Conservation (phyloP, 441 rosid species). For the Pelargonium fulgidum region DNA sequence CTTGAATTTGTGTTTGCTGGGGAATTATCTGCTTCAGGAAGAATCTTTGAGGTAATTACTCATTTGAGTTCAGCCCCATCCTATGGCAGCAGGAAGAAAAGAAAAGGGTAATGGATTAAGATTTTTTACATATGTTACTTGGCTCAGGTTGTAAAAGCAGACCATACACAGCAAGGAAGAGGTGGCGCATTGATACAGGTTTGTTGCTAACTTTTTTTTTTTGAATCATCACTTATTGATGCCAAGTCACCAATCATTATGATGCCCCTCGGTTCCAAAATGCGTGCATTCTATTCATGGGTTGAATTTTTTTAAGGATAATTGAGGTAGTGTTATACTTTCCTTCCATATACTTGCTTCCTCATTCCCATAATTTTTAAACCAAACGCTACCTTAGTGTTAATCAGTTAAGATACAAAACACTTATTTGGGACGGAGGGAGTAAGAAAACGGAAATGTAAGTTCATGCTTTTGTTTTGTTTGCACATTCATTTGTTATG, state of each 20-base stretch:
- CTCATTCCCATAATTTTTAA: no score
- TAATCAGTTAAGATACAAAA: background rate
- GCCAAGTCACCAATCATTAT: background rate
- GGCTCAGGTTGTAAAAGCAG: slow-evolving; percentile 60
- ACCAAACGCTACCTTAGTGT: no score
- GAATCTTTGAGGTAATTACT: slow-evolving; percentile 54
- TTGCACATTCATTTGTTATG: background rate
- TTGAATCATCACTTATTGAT: no score
- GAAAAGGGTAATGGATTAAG: background rate
- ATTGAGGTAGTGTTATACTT: no score
- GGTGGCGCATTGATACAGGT: slow-evolving; percentile 95
- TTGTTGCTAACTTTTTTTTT: background rate
- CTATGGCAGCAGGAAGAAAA: no score
- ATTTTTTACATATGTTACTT: background rate
- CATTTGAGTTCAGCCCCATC: background rate
- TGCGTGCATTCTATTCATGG: background rate
- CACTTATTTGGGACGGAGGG: background rate
- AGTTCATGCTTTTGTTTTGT: background rate
- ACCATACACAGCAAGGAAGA: slow-evolving; percentile 86
- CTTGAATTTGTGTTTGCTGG: slow-evolving; percentile 17
- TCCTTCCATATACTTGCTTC: no score
- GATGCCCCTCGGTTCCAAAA: background rate
- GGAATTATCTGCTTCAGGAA: slow-evolving; percentile 42
- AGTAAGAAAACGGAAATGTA: background rate
- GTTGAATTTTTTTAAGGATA: no score